phyloP scores from a whole-genome alignment of 2,329 filamentous ascomycete species.

The Mycosphaerella sp. region DNA sequence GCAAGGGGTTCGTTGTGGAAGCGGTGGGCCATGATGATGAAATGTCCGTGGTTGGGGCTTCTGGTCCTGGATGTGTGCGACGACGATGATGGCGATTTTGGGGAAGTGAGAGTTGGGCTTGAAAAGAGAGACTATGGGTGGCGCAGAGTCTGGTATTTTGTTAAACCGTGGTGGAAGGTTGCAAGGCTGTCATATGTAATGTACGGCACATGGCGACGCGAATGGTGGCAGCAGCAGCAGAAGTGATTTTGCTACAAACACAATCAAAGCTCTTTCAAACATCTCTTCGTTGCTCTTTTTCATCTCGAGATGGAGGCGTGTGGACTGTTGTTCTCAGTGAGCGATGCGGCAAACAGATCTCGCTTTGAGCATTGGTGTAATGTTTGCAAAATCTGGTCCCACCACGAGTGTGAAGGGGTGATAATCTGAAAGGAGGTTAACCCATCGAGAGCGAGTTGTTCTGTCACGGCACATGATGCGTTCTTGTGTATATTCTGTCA shows the following conservation, averaged over 20 bases:
- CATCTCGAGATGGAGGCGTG: too few relatives aligned
- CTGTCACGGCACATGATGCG: not conserved
- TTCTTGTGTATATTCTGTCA: not conserved
- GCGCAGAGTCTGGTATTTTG: too few relatives aligned
- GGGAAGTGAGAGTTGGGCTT: not conserved
- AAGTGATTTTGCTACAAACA: constrained; percentile 5
- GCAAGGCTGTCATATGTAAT: not conserved
- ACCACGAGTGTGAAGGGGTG: too few relatives aligned
- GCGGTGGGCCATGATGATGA: constrained; percentile 14
- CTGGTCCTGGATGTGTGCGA: not conserved
- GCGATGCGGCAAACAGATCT: too few relatives aligned
- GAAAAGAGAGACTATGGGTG: too few relatives aligned
- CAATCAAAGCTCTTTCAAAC: not conserved
- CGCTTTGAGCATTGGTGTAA: too few relatives aligned
- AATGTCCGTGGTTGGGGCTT: not conserved
- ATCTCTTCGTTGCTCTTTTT: not conserved
- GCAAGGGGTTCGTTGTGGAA: constrained; percentile 17
- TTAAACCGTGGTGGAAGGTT: too few relatives aligned
- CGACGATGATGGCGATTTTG: not conserved
- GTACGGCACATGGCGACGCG: not conserved
- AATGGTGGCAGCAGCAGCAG: too few relatives aligned
- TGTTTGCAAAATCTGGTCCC: not conserved
- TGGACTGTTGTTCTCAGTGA: too few relatives aligned
- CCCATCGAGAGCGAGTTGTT: not conserved
- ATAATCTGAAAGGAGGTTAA: not conserved